Percentiles rank a stretch among this genome's conserved stretches.
Evolutionary conservation across 2,329 filamentous ascomycete species (phyloP).

Genomic region (Calonectria hongkongensis): DNA sequence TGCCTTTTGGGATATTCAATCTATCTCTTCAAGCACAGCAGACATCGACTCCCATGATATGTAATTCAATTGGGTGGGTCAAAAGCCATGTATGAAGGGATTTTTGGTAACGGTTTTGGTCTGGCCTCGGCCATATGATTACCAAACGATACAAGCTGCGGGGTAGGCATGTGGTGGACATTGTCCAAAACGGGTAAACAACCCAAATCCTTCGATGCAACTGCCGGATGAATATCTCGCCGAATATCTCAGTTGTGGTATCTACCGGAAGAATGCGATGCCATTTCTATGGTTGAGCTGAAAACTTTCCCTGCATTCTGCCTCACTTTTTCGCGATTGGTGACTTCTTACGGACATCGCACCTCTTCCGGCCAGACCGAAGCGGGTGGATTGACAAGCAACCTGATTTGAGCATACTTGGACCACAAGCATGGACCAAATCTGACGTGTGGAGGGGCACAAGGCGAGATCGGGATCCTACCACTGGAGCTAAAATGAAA

Average conservation of each 20-base stretch:
- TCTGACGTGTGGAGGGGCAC: background rate
- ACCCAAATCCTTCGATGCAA: background rate
- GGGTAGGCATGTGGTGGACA: background rate
- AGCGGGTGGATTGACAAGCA: background rate
- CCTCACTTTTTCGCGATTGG: background rate
- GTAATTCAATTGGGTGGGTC: background rate
- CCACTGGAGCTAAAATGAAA: background rate
- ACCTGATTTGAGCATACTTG: background rate
- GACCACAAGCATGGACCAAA: background rate
- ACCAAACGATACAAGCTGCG: background rate
- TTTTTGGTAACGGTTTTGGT: background rate
- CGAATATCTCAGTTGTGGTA: background rate
- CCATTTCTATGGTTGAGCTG: background rate
- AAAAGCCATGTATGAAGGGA: background rate
- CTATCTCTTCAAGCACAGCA: background rate
- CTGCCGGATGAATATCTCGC: background rate
- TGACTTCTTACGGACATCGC: background rate
- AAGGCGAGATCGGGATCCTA: background rate
- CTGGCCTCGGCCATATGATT: background rate
- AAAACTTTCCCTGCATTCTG: background rate
- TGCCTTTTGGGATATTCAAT: background rate
- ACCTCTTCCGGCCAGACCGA: background rate
- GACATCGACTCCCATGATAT: background rate
- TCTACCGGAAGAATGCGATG: background rate
- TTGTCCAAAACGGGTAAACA: constrained; percentile 17